Base-by-base conservation (phyloP, 345 rosid genomes). In the Abelmoschus esculentus region DNA sequence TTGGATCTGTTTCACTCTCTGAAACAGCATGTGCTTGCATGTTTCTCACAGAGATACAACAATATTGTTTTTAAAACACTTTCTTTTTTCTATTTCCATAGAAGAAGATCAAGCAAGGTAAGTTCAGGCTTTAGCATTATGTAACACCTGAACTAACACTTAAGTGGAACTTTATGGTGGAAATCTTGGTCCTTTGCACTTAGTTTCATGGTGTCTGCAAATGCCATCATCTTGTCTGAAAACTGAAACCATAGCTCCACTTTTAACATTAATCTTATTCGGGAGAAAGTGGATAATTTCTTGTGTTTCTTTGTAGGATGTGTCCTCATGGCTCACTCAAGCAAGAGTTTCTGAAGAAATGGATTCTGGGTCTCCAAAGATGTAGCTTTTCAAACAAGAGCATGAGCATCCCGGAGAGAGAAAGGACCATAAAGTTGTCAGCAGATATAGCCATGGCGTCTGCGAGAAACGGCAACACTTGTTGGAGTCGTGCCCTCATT, bases 371-470 rank as follows among this genome's bases (percentile, higher is more conserved):
- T 72, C 85, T 93, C 54, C 80, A 78, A 42, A 67, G 82, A 58
- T 83, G 72, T 29, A 73, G 73, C 29, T 78, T 82, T 69, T 70
- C 83, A 2, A 79, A 76, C 59, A 80, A 81, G 68, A 80, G 74
- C 47, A 79, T n/a, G 74, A 86, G 69, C 71, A 49, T 93, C 61
- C 60, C 64, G 52, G 90, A 87, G 69, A 85, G 98, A 60, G 89
- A 84, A 77, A 87, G 79, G 70, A 86, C 90, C 4, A 90, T 93
- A 75, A 89, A 90, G 79, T 82, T 89, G 73, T 85, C 98, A 0
- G 88, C 98, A 22, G 98, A 93, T 73, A 72, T 89, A 46, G 97
- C 98, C 66, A 85, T 93, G 82, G 98, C 98, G 36, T 86, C 91
- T 3, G 74, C 89, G 4, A 83, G 90, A 73, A 85, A 82, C 19